Percentiles rank a stretch among this genome's conserved stretches.
phyloP scores from a whole-genome alignment of 345 rosid genomes.

The Aethionema arabicum region DNA sequence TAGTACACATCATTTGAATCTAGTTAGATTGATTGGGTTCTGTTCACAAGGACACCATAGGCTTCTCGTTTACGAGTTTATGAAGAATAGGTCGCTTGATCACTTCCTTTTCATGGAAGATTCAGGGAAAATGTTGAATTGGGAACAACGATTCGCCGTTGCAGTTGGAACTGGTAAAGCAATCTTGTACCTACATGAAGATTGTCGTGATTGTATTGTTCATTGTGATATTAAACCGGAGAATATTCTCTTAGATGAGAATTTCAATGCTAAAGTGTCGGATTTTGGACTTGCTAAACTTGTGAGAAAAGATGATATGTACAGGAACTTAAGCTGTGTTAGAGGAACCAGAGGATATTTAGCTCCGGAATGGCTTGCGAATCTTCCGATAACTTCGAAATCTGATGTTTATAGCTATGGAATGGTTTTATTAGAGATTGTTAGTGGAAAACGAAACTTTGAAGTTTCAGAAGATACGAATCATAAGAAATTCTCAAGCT shows the following conservation, averaged over 20 bases:
- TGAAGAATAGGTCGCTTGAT: slow-evolving; percentile 58
- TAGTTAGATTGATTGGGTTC: slow-evolving; percentile 60
- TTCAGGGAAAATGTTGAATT: slow-evolving; percentile 39
- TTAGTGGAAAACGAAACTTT: slow-evolving; percentile 49
- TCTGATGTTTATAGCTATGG: slow-evolving; percentile 69
- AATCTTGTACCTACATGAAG: slow-evolving; percentile 62
- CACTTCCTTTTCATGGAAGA: slow-evolving; percentile 43
- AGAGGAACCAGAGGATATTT: slow-evolving; percentile 53
- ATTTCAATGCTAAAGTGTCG: slow-evolving; percentile 49
- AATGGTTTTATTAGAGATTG: slow-evolving; percentile 56
- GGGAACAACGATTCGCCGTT: slow-evolving; percentile 48
- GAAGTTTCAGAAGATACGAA: slow-evolving; percentile 46
- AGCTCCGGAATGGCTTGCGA: slow-evolving; percentile 61
- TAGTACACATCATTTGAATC: slow-evolving; percentile 63
- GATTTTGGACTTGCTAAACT: slow-evolving; percentile 62
- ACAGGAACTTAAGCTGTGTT: slow-evolving; percentile 34
- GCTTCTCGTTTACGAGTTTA: slow-evolving; percentile 58
- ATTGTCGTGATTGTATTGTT: slow-evolving; percentile 49
- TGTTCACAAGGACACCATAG: slow-evolving; percentile 56
- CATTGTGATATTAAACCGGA: slow-evolving; percentile 60
- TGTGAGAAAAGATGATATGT: slow-evolving; percentile 36
- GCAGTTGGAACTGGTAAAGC: slow-evolving; percentile 58
- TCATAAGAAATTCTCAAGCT: slow-evolving; percentile 49
- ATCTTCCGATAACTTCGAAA: slow-evolving; percentile 49
- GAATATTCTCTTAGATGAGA: slow-evolving; percentile 59